A percentile compares a stretch with the other conserved stretches of the same genome.
Evolutionary conservation across 2,329 filamentous ascomycete species (phyloP).

Genomic region (Nigrograna mackinnonii): DNA sequence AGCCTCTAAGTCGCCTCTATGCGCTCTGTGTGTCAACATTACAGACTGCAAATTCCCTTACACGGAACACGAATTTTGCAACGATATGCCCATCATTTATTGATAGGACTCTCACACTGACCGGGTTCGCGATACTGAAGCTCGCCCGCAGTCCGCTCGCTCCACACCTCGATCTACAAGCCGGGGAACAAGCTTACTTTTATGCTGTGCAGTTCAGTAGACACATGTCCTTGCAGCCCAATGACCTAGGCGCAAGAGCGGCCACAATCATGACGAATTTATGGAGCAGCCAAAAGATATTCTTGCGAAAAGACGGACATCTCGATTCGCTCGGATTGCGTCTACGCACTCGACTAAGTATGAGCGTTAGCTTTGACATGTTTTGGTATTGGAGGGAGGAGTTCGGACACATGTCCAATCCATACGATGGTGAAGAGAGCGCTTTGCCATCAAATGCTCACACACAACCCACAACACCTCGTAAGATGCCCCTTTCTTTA

Average conservation of each 20-base stretch:
- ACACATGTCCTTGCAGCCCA: slow-evolving; percentile 34
- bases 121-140: slow-evolving; percentile 36
- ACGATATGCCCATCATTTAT: slow-evolving; percentile 36
- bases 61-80: slow-evolving; percentile 26
- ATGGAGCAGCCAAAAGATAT: slow-evolving; percentile 37
- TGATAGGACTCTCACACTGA: slow-evolving; percentile 35
- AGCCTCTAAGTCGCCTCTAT: slow-evolving; percentile 32
- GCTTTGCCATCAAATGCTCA: slow-evolving; percentile 18
- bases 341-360: slow-evolving; percentile 36
- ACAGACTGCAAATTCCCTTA: slow-evolving; percentile 22
- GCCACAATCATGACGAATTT: slow-evolving; percentile 38
- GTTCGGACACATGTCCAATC: slow-evolving; percentile 40
- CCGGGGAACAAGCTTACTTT: slow-evolving; percentile 38
- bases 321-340: slow-evolving; percentile 35
- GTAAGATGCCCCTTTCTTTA: slow-evolving; percentile 18
- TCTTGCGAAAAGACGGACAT: slow-evolving; percentile 33
- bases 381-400: slow-evolving; percentile 45
- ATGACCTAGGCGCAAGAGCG: slow-evolving; percentile 32
- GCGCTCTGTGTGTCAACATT: slow-evolving; percentile 36
- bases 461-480: slow-evolving; percentile 28
- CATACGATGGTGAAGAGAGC: slow-evolving; percentile 37
- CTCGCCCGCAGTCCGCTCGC: slow-evolving; percentile 32
- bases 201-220: slow-evolving; percentile 34
- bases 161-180: slow-evolving; percentile 32
- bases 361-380: slow-evolving; percentile 44